These are phyloP conservation scores for Daldinia eschscholtzii DNA, from an alignment of 2,329 filamentous ascomycete species.

Conservation along the genomic window DNA sequence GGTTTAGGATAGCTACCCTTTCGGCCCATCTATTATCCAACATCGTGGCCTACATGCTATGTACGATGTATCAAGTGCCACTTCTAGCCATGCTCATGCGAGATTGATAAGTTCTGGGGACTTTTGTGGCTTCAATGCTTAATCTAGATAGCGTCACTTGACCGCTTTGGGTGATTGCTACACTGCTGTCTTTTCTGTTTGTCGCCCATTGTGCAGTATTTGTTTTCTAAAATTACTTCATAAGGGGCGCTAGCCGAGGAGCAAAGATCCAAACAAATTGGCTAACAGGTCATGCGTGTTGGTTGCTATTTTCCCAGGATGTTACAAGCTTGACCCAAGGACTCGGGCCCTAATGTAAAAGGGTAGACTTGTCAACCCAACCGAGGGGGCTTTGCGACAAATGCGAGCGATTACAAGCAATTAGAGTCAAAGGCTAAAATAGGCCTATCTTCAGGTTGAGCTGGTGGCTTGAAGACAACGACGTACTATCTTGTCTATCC, in stretches of 20 bases:
- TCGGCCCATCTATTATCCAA: conserved; percentile 43
- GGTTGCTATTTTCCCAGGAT: conserved; percentile 39
- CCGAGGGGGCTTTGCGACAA: conserved; percentile 40
- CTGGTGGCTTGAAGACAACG: conserved; percentile 49
- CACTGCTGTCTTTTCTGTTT: conserved; percentile 35
- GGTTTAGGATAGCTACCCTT: conserved; percentile 24
- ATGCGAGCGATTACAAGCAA: conserved; percentile 18
- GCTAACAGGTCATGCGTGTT: conserved; percentile 44
- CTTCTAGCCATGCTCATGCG: conserved; percentile 36
- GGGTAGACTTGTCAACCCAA: conserved; percentile 41
- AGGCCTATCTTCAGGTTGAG: conserved; percentile 42
- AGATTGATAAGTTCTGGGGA: conserved; percentile 32
- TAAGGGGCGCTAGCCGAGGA: conserved; percentile 24
- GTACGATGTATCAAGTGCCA: conserved; percentile 32
- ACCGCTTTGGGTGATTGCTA: conserved; percentile 46
- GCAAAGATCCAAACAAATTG: conserved; percentile 35
- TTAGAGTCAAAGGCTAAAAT: conserved; percentile 41
- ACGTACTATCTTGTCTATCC: conserved; percentile 34
- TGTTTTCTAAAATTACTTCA: conserved; percentile 45
- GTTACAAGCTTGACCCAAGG: conserved; percentile 35
- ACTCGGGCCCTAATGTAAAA: conserved; percentile 43
- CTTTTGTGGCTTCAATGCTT: conserved; percentile 27
- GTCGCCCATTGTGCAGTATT: conserved; percentile 39
- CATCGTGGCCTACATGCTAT: conserved; percentile 3
- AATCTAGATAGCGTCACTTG: conserved; percentile 39